Conservation (phyloP, 2,329 filamentous ascomycete species). For the Aquanectria penicillioides region DNA sequence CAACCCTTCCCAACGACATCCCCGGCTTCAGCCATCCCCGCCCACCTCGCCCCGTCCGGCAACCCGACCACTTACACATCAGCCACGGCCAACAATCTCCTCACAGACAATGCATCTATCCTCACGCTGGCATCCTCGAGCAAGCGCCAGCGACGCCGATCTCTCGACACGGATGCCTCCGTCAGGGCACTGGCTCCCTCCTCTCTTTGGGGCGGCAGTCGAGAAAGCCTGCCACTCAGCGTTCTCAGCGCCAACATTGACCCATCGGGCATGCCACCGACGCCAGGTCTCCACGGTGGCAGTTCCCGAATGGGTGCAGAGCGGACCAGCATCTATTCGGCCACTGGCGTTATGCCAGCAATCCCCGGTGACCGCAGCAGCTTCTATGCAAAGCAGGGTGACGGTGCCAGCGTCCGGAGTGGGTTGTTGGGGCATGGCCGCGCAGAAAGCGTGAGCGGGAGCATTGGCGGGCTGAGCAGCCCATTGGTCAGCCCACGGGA, state of each 20-base stretch:
- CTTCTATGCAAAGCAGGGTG: conserved; percentile 76
- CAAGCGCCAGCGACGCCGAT: conserved; percentile 79
- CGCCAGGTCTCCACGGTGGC: conserved; percentile 65
- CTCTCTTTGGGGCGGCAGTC: conserved; percentile 82
- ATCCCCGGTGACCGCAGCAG: conserved; percentile 82
- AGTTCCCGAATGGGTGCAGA: conserved; percentile 61
- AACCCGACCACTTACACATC: conserved; percentile 78
- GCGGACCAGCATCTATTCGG: conserved; percentile 84
- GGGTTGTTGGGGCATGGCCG: conserved; percentile 80
- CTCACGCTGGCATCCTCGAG: conserved; percentile 85
- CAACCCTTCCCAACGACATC: conserved; percentile 72
- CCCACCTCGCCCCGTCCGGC: conserved; percentile 68
- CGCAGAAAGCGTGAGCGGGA: conserved; percentile 84
- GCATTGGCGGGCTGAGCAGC: conserved; percentile 71
- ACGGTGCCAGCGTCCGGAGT: conserved; percentile 82
- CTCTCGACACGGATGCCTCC: conserved; percentile 86
- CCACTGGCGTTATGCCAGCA: conserved; percentile 73
- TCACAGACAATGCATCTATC: conserved; percentile 88
- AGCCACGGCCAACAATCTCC: conserved; percentile 83
- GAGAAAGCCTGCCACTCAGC: conserved; percentile 81
- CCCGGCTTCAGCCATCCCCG: conserved; percentile 77
- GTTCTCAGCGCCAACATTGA: conserved; percentile 79
- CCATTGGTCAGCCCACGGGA: conserved; percentile 70
- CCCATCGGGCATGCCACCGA: conserved; percentile 53
- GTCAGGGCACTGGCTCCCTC: conserved; percentile 86